Percentiles rank a stretch among this genome's conserved stretches.
These are phyloP conservation scores for Tephrocybe sp. DNA, from an alignment of 768 basidiomycete genomes.

Conservation along the genomic window DNA sequence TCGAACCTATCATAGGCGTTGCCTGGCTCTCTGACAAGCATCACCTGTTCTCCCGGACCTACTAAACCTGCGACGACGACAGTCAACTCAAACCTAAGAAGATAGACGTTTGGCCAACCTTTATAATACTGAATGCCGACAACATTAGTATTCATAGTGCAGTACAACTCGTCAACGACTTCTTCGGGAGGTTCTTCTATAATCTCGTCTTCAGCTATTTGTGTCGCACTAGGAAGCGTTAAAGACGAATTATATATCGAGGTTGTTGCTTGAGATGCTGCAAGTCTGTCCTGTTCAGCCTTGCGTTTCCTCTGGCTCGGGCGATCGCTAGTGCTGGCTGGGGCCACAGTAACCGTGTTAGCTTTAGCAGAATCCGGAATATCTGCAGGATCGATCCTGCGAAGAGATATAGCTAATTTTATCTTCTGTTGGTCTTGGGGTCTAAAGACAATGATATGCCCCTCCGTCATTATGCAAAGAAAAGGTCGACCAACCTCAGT, in stretches of 20 bases:
- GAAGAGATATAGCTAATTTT: slow-evolving; percentile 51
- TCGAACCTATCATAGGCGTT: slow-evolving; percentile 69
- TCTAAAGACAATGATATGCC: slow-evolving; percentile 29
- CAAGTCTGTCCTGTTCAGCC: slow-evolving; percentile 21
- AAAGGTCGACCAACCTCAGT: slow-evolving; percentile 43
- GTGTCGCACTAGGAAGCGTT: slow-evolving; percentile 14
- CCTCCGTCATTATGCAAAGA: neutral
- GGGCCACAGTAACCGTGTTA: neutral
- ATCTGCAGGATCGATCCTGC: slow-evolving; percentile 57
- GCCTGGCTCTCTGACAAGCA: slow-evolving; percentile 60
- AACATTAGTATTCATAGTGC: slow-evolving; percentile 55
- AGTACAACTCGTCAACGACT: slow-evolving; percentile 65
- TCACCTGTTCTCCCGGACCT: slow-evolving; percentile 76
- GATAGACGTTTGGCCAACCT: slow-evolving; percentile 35
- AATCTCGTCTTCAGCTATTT: slow-evolving; percentile 36
- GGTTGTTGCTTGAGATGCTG: slow-evolving; percentile 15
- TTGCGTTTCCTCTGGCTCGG: slow-evolving; percentile 48
- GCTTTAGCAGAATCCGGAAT: slow-evolving; percentile 46
- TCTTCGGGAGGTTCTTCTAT: slow-evolving; percentile 47
- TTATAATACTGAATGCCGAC: slow-evolving; percentile 87
- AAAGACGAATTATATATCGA: slow-evolving; percentile 2
- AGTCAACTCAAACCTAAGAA: slow-evolving; percentile 9
- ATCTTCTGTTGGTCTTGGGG: slow-evolving; percentile 65
- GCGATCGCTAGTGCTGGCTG: slow-evolving; percentile 12
- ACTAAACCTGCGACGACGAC: slow-evolving; percentile 65